Conservation (phyloP, 805 yeast species). For the Saturnispora besseyi region DNA sequence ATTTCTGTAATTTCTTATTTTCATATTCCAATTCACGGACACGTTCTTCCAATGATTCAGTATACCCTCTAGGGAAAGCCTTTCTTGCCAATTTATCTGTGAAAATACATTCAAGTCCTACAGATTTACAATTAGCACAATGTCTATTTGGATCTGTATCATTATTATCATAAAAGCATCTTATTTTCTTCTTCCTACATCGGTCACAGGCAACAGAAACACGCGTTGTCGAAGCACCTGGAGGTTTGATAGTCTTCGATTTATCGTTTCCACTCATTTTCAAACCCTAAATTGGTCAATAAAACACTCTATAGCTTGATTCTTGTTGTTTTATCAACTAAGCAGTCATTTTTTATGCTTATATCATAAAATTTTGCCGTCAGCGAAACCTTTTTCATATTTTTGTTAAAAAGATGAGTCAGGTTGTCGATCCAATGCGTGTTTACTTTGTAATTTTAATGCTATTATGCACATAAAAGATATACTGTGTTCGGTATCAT, state of each 20-base stretch:
- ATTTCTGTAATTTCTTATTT: slow-evolving; percentile 56
- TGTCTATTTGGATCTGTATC: slow-evolving; percentile 31
- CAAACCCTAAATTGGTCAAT: too few relatives aligned
- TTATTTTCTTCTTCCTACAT: slow-evolving; percentile 71
- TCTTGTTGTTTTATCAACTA: neutral
- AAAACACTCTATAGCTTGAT: neutral
- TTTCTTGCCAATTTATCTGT: slow-evolving; percentile 77
- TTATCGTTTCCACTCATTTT: slow-evolving; percentile 11
- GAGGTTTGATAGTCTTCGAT: slow-evolving; percentile 52
- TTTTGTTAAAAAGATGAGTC: neutral
- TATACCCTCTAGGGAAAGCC: slow-evolving; percentile 87
- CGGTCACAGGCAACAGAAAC: slow-evolving; percentile 91
- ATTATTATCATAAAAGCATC: slow-evolving; percentile 38
- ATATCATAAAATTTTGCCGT: neutral
- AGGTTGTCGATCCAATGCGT: neutral
- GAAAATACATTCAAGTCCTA: slow-evolving; percentile 83
- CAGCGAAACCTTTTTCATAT: neutral
- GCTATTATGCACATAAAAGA: neutral
- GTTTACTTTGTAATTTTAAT: neutral
- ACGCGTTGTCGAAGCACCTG: slow-evolving; percentile 56
- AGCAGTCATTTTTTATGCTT: neutral
- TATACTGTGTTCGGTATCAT: neutral
- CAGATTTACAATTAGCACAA: slow-evolving; percentile 75
- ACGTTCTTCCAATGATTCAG: slow-evolving; percentile 81
- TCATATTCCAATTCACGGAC: slow-evolving; percentile 81